Conservation (phyloP, 306 rosid genomes). For the Quercus berberidifolia region DNA sequence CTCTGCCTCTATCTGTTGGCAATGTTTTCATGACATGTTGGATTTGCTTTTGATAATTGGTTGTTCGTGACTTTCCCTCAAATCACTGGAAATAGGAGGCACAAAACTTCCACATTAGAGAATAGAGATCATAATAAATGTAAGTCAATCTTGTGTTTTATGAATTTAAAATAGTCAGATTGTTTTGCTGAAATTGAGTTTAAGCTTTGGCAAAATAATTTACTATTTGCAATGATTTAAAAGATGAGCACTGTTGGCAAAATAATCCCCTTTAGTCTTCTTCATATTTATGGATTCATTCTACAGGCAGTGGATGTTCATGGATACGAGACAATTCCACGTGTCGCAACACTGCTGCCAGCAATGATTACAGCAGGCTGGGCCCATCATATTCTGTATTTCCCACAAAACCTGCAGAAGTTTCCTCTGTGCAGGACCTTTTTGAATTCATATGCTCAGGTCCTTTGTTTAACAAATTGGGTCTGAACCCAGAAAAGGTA, state of each 20-base stretch:
- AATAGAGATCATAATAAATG: not conserved
- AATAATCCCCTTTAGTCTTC: not conserved
- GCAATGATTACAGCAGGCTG: conserved; percentile 27
- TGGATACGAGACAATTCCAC: conserved; percentile 53
- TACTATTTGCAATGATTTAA: not conserved
- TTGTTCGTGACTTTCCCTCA: not conserved
- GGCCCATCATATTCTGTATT: conserved; percentile 43
- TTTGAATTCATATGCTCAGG: conserved; percentile 80
- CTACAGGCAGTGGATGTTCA: conserved; percentile 66
- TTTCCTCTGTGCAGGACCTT: conserved; percentile 71
- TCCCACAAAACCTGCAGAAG: conserved; percentile 64
- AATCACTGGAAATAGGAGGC: not conserved
- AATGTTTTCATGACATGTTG: not conserved
- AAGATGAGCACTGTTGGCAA: not conserved
- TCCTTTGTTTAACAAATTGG: conserved; percentile 63
- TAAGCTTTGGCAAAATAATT: not conserved
- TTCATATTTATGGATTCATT: conserved; percentile 9
- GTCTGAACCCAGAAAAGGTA: conserved; percentile 50
- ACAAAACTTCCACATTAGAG: not conserved
- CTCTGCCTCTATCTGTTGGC: not conserved
- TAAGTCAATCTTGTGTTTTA: not conserved
- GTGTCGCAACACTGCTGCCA: conserved; percentile 3
- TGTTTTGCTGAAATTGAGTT: not conserved
- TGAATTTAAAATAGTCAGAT: not conserved
- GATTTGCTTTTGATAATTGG: not conserved